Conservation (phyloP, 495 filamentous ascomycete genomes). For the Pyrenula massariospora region DNA sequence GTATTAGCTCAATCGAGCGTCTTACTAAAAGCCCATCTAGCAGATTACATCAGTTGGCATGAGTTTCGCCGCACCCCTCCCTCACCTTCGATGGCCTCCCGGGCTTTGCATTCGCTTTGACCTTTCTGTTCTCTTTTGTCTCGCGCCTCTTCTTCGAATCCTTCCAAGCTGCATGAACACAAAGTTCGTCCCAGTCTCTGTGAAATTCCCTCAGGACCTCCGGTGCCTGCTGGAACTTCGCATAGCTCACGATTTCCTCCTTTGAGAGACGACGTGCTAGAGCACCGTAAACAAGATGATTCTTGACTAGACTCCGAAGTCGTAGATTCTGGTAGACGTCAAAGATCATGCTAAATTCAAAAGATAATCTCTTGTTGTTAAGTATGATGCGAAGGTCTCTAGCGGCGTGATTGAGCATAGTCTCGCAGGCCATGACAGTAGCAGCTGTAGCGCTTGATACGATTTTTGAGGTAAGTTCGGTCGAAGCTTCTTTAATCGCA, state of each 20-base stretch:
- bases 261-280: neutral
- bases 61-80: too few relatives aligned
- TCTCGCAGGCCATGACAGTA: neutral
- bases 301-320: neutral
- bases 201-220: neutral
- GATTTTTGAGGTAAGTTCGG: neutral
- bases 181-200: neutral
- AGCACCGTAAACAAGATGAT: neutral
- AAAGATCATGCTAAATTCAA: neutral
- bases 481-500: neutral
- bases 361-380: neutral
- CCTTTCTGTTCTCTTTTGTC: too few relatives aligned
- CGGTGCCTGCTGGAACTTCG: neutral
- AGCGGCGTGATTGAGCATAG: neutral
- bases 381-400: neutral
- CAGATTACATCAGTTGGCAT: too few relatives aligned
- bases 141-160: neutral
- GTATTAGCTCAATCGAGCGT: too few relatives aligned
- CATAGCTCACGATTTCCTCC: neutral
- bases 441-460: neutral
- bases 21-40: too few relatives aligned
- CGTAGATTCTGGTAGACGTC: neutral
- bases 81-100: too few relatives aligned
- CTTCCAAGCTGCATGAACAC: neutral
- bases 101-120: too few relatives aligned